A percentile compares a stretch with the other conserved stretches of the same genome.
These are phyloP conservation scores for Ustulina deusta DNA, from an alignment of 2,329 filamentous ascomycete genomes.

Conservation along the genomic window DNA sequence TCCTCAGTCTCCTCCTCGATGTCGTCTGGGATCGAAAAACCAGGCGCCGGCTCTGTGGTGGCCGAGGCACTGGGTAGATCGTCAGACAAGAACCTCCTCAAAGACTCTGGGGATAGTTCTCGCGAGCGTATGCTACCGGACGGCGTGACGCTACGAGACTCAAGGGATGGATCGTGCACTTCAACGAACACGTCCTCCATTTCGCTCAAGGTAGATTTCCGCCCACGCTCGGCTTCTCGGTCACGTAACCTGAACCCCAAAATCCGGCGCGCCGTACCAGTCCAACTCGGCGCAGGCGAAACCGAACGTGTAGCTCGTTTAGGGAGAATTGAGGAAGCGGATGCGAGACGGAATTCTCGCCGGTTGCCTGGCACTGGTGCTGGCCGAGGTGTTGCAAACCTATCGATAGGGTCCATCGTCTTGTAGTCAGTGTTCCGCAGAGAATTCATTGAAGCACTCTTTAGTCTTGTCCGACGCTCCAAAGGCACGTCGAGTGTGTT, in stretches of 20 bases:
- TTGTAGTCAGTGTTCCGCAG: slow-evolving; percentile 69
- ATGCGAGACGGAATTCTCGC: slow-evolving; percentile 51
- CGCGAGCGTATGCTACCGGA: slow-evolving; percentile 60
- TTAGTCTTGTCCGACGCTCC: slow-evolving; percentile 70
- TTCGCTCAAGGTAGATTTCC: slow-evolving; percentile 44
- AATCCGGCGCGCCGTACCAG: slow-evolving; percentile 59
- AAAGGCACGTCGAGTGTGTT: slow-evolving; percentile 86
- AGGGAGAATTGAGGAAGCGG: slow-evolving; percentile 51
- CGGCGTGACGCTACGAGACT: slow-evolving; percentile 51
- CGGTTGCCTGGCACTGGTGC: slow-evolving; percentile 60
- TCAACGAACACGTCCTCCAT: slow-evolving; percentile 47
- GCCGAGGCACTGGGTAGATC: slow-evolving; percentile 54
- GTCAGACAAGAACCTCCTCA: slow-evolving; percentile 64
- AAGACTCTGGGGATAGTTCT: slow-evolving; percentile 68
- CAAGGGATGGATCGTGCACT: slow-evolving; percentile 47
- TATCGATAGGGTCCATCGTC: slow-evolving; percentile 83
- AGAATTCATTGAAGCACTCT: slow-evolving; percentile 75
- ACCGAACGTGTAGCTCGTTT: slow-evolving; percentile 59
- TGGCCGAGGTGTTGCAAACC: slow-evolving; percentile 76
- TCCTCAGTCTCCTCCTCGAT: slow-evolving; percentile 65
- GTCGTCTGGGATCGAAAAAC: slow-evolving; percentile 59
- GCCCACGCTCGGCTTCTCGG: slow-evolving; percentile 52
- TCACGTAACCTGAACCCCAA: slow-evolving; percentile 59
- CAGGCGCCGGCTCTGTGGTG: slow-evolving; percentile 51
- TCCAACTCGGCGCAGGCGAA: slow-evolving; percentile 64